Conservation (phyloP, 2,329 filamentous ascomycete species). For the Sclerotiophoma versabilis region DNA sequence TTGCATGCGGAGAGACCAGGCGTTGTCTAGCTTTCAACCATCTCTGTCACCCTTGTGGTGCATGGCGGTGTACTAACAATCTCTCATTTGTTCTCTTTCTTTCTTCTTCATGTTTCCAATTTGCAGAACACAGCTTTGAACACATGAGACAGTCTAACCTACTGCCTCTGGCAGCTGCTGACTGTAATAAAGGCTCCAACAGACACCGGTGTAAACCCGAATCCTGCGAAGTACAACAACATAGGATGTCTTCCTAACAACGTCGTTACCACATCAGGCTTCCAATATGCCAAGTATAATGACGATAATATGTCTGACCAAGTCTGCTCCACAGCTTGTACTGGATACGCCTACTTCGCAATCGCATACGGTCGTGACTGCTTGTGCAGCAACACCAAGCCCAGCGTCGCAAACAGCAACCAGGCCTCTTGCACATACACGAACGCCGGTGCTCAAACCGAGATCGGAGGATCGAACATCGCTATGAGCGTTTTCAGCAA, state of each 20-base stretch:
- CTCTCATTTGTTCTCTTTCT: not conserved
- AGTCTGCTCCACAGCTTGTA: not conserved
- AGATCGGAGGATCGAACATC: not conserved
- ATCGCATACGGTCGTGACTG: not conserved
- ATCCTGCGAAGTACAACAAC: not conserved
- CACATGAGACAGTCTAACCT: conserved; percentile 19
- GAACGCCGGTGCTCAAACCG: not conserved
- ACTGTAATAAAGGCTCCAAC: conserved; percentile 11
- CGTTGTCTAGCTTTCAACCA: not conserved
- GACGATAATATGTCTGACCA: not conserved
- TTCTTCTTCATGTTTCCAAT: not conserved
- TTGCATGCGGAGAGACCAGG: not conserved
- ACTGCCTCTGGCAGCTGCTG: conserved; percentile 21
- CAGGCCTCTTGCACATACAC: not conserved
- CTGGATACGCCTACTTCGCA: not conserved
- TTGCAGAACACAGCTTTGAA: conserved; percentile 20
- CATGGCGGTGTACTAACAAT: not conserved
- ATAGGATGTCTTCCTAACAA: not conserved
- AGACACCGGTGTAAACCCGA: not conserved
- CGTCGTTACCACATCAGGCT: not conserved
- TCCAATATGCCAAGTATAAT: not conserved
- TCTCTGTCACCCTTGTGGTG: not conserved
- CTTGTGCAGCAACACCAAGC: not conserved
- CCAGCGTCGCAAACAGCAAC: not conserved
- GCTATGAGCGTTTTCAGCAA: not conserved